phyloP scores from a whole-genome alignment of 2,329 filamentous ascomycete genomes.

The Ascocoryne sarcoides region DNA sequence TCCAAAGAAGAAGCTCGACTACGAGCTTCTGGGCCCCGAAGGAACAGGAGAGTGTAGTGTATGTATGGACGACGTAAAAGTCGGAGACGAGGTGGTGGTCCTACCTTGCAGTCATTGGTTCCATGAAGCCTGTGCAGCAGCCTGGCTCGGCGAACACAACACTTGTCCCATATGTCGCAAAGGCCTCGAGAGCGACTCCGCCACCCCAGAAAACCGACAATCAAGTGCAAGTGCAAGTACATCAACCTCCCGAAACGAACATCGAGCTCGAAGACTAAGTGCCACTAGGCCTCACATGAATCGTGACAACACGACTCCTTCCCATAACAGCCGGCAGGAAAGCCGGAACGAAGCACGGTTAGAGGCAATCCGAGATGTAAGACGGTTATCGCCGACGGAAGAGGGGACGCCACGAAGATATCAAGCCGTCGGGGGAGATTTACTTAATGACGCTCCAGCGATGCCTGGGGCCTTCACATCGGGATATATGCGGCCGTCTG shows the following conservation, averaged over 20 bases:
- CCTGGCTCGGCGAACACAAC: constrained; percentile 85
- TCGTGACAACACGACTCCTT: constrained; percentile 10
- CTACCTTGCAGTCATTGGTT: constrained; percentile 93
- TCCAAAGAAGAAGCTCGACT: constrained; percentile 60
- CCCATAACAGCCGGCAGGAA: constrained; percentile 1
- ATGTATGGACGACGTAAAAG: constrained; percentile 76
- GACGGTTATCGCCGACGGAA: constrained; percentile 14
- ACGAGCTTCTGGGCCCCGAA: constrained; percentile 56
- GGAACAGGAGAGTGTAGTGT: constrained; percentile 81
- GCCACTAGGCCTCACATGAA: constrained; percentile 7
- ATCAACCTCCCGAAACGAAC: constrained; percentile 10
- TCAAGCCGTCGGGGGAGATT: neutral
- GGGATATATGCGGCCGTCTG: no score
- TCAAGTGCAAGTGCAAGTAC: constrained; percentile 7
- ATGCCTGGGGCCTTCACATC: neutral
- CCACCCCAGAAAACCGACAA: constrained; percentile 7
- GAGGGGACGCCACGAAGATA: constrained; percentile 2
- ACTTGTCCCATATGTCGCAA: constrained; percentile 78
- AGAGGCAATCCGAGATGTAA: constrained; percentile 20
- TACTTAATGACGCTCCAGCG: neutral
- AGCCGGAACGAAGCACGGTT: constrained; percentile 25
- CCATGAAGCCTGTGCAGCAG: constrained; percentile 69
- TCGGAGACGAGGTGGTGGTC: constrained; percentile 65
- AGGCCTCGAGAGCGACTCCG: constrained; percentile 20
- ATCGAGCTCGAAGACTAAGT: constrained; percentile 14